A percentile compares a stretch with the other conserved stretches of the same genome.
Conservation (phyloP, 352 stramenopile genomes). For the Pythium coloratum region DNA sequence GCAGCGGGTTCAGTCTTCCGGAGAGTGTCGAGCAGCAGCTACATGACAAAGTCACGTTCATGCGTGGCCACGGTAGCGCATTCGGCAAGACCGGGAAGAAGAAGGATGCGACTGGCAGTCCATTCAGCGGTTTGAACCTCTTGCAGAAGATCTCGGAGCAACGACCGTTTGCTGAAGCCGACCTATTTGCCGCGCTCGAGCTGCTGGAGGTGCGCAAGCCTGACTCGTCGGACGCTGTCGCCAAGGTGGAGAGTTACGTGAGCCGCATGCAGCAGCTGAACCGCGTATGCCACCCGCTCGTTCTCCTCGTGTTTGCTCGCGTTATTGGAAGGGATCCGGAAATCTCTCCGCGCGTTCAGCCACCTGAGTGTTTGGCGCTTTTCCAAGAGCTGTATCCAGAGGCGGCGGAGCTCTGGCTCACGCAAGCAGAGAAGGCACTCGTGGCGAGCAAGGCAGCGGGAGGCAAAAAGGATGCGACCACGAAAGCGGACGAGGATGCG, state of each 20-base stretch:
- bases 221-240: conserved; percentile 27
- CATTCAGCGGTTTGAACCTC: conserved; percentile 58
- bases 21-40: conserved; percentile 44
- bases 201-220: conserved; percentile 49
- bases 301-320: conserved; percentile 55
- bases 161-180: conserved; percentile 37
- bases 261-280: conserved; percentile 13
- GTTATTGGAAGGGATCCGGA: conserved; percentile 25
- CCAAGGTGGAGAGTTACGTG: conserved; percentile 46
- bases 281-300: conserved; percentile 45
- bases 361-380: conserved; percentile 40
- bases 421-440: conserved; percentile 27
- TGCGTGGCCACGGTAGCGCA: conserved; percentile 4
- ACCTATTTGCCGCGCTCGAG: conserved; percentile 63
- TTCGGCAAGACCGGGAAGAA: conserved; percentile 11
- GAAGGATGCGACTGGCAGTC: background rate
- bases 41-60: conserved; percentile 35
- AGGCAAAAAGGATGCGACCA: background rate
- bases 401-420: conserved; percentile 45
- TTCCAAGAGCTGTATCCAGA: conserved; percentile 60
- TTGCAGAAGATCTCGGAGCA: conserved; percentile 36
- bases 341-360: conserved; percentile 17
- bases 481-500: conserved; percentile 3
- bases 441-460: conserved; percentile 6
- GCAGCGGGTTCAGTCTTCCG: conserved; percentile 31